A percentile compares a stretch with the other conserved stretches of the same genome.
Conservation (phyloP, 2,329 filamentous ascomycete genomes). For the Trichophyton verrucosum region DNA sequence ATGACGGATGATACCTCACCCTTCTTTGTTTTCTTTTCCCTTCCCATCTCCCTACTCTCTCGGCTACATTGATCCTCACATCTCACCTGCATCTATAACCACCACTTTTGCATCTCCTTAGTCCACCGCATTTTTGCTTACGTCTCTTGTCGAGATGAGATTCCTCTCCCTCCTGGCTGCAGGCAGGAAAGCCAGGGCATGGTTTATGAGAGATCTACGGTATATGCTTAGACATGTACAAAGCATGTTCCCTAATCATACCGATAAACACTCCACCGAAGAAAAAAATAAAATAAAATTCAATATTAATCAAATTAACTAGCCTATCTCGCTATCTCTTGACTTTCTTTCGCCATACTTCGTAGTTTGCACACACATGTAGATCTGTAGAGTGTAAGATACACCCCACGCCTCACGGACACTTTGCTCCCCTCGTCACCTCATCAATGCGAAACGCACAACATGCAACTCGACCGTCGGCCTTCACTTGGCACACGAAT, state of each 20-base stretch:
- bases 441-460: neutral
- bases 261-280: neutral
- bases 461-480: neutral
- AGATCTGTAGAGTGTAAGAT: neutral
- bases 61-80: neutral
- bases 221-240: neutral
- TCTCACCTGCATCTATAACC: neutral
- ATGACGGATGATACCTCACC: conserved; percentile 1
- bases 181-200: neutral
- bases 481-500: neutral
- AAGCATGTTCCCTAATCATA: neutral
- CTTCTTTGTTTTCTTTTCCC: too few relatives aligned
- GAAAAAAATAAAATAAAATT: neutral
- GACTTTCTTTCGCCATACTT: neutral
- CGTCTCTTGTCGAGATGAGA: neutral
- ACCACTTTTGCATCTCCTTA: neutral
- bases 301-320: neutral
- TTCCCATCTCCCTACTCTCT: neutral
- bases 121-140: neutral
- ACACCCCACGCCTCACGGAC: neutral
- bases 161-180: neutral
- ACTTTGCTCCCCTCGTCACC: neutral
- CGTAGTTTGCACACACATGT: neutral
- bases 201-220: neutral
- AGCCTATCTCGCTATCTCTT: neutral